A percentile compares a stretch with the other conserved stretches of the same genome.
These are phyloP conservation scores for Arthonia radiata DNA, from an alignment of 495 filamentous ascomycete species.

Conservation along the genomic window DNA sequence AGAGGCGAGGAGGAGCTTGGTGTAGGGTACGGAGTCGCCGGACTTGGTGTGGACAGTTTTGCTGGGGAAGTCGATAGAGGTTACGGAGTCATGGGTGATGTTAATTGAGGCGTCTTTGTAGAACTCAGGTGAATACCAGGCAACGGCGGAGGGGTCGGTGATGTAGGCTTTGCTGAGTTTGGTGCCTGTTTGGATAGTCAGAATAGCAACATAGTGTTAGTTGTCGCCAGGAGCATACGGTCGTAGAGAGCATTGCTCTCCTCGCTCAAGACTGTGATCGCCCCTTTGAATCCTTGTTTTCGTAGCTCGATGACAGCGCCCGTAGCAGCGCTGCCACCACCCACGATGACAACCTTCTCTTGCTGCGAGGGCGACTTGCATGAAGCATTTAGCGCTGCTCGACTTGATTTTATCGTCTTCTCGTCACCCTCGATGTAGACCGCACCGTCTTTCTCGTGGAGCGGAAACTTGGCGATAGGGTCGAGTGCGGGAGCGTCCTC, in stretches of 20 bases:
- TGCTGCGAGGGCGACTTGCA: constrained; percentile 38
- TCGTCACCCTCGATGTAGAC: constrained; percentile 72
- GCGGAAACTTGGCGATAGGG: constrained; percentile 51
- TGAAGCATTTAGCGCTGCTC: constrained; percentile 43
- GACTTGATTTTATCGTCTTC: constrained; percentile 47
- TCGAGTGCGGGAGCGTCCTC: constrained; percentile 85
- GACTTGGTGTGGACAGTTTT: constrained; percentile 50
- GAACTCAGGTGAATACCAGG: constrained; percentile 48
- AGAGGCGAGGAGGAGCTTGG: constrained; percentile 72
- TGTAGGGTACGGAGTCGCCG: constrained; percentile 47
- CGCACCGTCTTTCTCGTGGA: constrained; percentile 50
- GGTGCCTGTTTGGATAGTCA: too few species aligned
- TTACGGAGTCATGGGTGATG: constrained; percentile 48
- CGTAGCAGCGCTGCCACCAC: constrained; percentile 63
- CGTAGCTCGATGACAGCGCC: constrained; percentile 62
- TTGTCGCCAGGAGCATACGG: too few species aligned
- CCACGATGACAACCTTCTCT: constrained; percentile 65
- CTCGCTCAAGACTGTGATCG: constrained; percentile 59
- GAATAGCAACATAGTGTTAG: too few species aligned
- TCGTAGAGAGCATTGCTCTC: constrained; percentile 76
- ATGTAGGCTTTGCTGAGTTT: constrained; percentile 83
- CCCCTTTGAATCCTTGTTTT: constrained; percentile 52
- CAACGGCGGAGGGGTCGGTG: constrained; percentile 53
- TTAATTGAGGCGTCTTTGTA: constrained; percentile 53
- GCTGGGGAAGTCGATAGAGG: constrained; percentile 42